These are phyloP conservation scores for Spathaspora girioi DNA, from an alignment of 805 yeast genomes.

Conservation along the genomic window DNA sequence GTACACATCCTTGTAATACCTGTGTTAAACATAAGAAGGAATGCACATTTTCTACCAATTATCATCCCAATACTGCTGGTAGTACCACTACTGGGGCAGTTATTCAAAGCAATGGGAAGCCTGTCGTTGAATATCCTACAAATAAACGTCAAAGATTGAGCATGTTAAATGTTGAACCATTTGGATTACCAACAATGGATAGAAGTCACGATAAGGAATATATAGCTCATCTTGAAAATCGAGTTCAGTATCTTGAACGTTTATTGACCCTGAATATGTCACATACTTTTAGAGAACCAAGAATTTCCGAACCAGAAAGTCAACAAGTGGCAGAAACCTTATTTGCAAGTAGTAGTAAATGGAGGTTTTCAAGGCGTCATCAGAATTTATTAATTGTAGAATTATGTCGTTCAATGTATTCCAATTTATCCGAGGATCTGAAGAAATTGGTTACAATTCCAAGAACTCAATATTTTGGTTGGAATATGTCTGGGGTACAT, in stretches of 20 bases:
- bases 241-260: constrained; percentile 37
- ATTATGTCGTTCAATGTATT: constrained; percentile 31
- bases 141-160: constrained; percentile 11
- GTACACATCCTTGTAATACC: constrained; percentile 46
- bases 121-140: constrained; percentile 3
- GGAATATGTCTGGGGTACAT: constrained; percentile 62
- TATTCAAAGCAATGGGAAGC: not conserved
- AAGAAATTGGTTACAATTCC: constrained; percentile 41
- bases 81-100: not conserved
- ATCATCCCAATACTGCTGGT: not conserved
- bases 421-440: constrained; percentile 30
- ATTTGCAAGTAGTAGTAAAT: constrained; percentile 33
- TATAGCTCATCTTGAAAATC: constrained; percentile 33
- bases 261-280: constrained; percentile 17
- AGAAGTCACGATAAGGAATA: constrained; percentile 16
- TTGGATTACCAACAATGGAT: constrained; percentile 17
- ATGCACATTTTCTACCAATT: constrained; percentile 22
- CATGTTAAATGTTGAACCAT: constrained; percentile 9
- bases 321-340: constrained; percentile 14
- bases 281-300: constrained; percentile 8
- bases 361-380: constrained; percentile 45
- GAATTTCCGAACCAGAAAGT: constrained; percentile 18
- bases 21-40: constrained; percentile 37
- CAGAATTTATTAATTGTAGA: constrained; percentile 41
- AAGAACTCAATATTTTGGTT: constrained; percentile 57